phyloP scores from a whole-genome alignment of 1,284 basidiomycete species.

The Lignosus rhinocerotis region DNA sequence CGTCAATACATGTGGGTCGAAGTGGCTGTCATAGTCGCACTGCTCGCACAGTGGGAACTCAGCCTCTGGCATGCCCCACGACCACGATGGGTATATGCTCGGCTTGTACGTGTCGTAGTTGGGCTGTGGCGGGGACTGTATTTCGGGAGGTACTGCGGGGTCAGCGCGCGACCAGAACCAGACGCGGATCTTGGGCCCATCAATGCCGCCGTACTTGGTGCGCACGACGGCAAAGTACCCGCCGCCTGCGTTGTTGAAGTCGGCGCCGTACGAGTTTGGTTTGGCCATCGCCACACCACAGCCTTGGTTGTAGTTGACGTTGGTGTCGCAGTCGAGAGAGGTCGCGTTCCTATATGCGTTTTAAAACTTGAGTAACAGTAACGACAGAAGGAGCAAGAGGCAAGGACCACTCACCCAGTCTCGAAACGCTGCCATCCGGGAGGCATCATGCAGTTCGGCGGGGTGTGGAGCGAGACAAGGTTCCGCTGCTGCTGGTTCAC shows the following conservation, averaged over 20 bases:
- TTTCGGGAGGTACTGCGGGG: slow-evolving; percentile 39
- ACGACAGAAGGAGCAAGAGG: not conserved
- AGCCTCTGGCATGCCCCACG: slow-evolving; percentile 52
- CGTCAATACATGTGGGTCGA: slow-evolving; percentile 50
- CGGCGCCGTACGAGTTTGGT: slow-evolving; percentile 47
- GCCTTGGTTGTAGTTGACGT: slow-evolving; percentile 56
- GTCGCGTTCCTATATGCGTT: slow-evolving; percentile 31
- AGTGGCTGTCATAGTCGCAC: slow-evolving; percentile 46
- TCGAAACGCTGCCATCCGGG: slow-evolving; percentile 27
- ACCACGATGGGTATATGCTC: slow-evolving; percentile 24
- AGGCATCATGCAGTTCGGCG: slow-evolving; percentile 46
- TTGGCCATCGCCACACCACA: slow-evolving; percentile 57
- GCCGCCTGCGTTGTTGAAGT: slow-evolving; percentile 52
- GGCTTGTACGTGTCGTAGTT: not conserved
- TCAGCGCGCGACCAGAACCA: slow-evolving; percentile 57
- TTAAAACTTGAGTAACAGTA: not conserved
- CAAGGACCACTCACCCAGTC: slow-evolving; percentile 40
- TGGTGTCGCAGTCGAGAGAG: slow-evolving; percentile 50
- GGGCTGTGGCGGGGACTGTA: slow-evolving; percentile 25
- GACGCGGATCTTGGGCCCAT: slow-evolving; percentile 41
- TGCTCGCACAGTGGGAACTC: slow-evolving; percentile 43
- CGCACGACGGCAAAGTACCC: slow-evolving; percentile 52
- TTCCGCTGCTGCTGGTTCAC: slow-evolving; percentile 47
- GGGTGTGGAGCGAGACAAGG: slow-evolving; percentile 56
- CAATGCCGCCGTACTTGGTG: slow-evolving; percentile 23